Conservation (phyloP, 306 rosid genomes). For the Cajanus cajan region DNA sequence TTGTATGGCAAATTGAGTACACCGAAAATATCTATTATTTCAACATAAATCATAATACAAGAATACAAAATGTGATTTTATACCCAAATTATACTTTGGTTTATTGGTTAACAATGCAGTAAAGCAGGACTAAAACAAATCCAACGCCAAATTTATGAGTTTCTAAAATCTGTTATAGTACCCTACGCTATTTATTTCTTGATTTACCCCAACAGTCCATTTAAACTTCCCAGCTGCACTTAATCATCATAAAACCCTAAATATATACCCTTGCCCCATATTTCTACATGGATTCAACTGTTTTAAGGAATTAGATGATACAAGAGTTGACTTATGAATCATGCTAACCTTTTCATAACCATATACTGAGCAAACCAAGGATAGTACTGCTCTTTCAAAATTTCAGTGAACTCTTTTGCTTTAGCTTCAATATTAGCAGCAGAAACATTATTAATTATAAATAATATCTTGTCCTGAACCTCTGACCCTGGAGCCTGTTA, state of each 20-base stretch:
- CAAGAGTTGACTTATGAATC: not conserved
- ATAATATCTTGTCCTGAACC: slow-evolving; percentile 93
- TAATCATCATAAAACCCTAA: not conserved
- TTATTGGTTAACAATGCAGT: not conserved
- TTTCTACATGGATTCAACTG: not conserved
- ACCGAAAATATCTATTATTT: not conserved
- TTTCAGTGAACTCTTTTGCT: slow-evolving; percentile 72
- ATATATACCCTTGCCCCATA: not conserved
- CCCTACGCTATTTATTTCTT: not conserved
- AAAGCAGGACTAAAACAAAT: not conserved
- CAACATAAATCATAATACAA: not conserved
- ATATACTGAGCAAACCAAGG: slow-evolving; percentile 99
- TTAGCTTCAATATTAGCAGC: slow-evolving; percentile 70
- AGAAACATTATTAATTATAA: slow-evolving; percentile 86
- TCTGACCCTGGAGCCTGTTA: slow-evolving; percentile 93
- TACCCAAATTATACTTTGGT: not conserved
- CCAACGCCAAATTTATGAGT: not conserved
- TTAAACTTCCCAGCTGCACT: not conserved
- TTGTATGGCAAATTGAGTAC: not conserved
- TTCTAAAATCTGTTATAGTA: not conserved
- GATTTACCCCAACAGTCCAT: not conserved
- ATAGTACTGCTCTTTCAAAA: slow-evolving; percentile 78
- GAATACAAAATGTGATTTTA: not conserved
- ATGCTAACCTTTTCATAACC: slow-evolving; percentile 94
- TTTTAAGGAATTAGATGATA: not conserved